Evolutionary conservation across 768 basidiomycete species (phyloP).

Genomic region (Lactifluus pinguis): DNA sequence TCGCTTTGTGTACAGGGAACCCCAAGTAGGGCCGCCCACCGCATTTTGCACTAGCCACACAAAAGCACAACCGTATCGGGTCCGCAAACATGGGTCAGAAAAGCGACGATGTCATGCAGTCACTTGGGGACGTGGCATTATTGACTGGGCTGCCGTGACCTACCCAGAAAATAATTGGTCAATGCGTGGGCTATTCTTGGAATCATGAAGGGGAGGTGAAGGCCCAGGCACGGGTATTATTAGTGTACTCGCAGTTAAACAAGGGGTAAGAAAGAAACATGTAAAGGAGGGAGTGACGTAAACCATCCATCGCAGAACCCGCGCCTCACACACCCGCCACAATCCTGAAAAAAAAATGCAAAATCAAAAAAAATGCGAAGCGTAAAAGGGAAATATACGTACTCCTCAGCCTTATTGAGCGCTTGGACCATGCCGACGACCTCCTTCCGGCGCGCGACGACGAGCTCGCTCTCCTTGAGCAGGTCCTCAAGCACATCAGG

Average conservation of each 20-base stretch:
- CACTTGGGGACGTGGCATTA: background rate
- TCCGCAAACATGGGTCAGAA: background rate
- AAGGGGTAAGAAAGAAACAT: slow-evolving; percentile 1
- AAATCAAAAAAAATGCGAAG: slow-evolving; percentile 5
- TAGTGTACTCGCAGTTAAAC: slow-evolving; percentile 18
- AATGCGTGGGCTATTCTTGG: background rate
- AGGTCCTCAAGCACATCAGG: slow-evolving; percentile 92
- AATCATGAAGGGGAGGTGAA: background rate
- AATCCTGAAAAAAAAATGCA: slow-evolving; percentile 33
- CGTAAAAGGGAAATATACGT: slow-evolving; percentile 28
- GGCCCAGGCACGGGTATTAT: slow-evolving; percentile 17
- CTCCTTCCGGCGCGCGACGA: slow-evolving; percentile 88
- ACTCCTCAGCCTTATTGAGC: slow-evolving; percentile 96
- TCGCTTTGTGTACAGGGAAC: background rate
- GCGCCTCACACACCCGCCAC: slow-evolving; percentile 46
- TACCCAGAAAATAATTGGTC: background rate
- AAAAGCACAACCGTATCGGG: background rate
- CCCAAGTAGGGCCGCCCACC: background rate
- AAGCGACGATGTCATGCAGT: background rate
- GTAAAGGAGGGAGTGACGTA: background rate
- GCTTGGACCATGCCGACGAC: slow-evolving; percentile 88
- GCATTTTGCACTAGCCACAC: background rate
- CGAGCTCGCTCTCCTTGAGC: slow-evolving; percentile 88
- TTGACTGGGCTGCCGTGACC: background rate
- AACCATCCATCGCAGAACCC: background rate